A percentile compares a stretch with the other conserved stretches of the same genome.
phyloP scores from a whole-genome alignment of 306 rosid genomes.

The Styphnolobium japonicum region DNA sequence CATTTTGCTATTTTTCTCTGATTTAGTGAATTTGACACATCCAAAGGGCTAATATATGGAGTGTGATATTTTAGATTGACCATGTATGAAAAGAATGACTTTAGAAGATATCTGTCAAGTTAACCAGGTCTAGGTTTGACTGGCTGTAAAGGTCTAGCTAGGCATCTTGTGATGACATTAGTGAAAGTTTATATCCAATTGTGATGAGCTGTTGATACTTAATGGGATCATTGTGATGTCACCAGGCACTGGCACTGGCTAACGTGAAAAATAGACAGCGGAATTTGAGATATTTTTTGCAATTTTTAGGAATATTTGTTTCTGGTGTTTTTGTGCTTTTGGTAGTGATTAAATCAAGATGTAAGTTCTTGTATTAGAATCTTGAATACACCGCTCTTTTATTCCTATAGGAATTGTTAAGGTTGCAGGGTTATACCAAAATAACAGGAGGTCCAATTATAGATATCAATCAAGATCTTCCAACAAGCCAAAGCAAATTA shows the following conservation, averaged over 20 bases:
- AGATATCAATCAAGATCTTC: not conserved
- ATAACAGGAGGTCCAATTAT: not conserved
- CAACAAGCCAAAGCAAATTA: not conserved
- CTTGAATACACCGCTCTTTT: not conserved
- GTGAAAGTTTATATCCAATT: not conserved
- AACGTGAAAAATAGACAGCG: too few relatives aligned
- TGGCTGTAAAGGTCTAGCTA: not conserved
- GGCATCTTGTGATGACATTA: not conserved
- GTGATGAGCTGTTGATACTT: not conserved
- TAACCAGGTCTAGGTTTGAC: not conserved
- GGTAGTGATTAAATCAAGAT: not conserved
- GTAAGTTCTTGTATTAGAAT: not conserved
- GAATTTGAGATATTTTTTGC: too few relatives aligned
- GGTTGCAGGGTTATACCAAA: not conserved
- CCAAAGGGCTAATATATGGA: not conserved
- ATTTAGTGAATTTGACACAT: not conserved
- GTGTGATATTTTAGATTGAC: not conserved
- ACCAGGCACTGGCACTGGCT: not conserved
- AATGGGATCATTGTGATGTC: not conserved
- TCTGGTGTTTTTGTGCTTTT: not conserved
- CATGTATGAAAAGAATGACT: not conserved
- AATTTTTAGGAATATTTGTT: not conserved
- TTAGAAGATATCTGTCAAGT: constrained; percentile 3
- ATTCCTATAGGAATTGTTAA: too few relatives aligned
- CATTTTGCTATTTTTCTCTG: not conserved